A percentile compares a stretch with the other conserved stretches of the same genome.
Evolutionary conservation across 495 filamentous ascomycete genomes (phyloP).

Genomic region (Viridothelium virens): DNA sequence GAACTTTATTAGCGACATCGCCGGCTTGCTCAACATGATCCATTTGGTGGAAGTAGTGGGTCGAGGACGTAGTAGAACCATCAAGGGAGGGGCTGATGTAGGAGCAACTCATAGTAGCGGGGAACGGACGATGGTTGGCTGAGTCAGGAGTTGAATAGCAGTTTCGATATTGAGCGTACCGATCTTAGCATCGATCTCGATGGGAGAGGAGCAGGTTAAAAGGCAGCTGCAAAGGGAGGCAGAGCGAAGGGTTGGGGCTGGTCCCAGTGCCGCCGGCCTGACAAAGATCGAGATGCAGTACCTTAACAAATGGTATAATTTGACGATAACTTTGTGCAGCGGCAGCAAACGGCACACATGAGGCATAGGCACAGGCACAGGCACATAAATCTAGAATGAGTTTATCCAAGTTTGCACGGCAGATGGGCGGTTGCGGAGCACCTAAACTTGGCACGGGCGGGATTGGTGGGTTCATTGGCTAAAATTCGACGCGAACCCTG

Average conservation of each 20-base stretch:
- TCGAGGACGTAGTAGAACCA: neutral
- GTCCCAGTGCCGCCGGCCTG: too few relatives aligned
- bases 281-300: conserved; percentile 10
- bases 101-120: conserved; percentile 3
- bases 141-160: neutral
- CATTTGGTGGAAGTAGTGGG: neutral
- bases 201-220: neutral
- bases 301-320: conserved; percentile 1
- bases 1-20: conserved; percentile 59
- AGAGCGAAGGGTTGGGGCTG: neutral
- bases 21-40: conserved; percentile 41
- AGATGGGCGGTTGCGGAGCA: neutral
- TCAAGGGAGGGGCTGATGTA: conserved; percentile 8
- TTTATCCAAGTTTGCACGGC: conserved; percentile 6
- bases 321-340: conserved; percentile 7
- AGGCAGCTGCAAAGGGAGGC: neutral
- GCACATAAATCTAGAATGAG: conserved; percentile 4
- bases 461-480: neutral
- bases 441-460: neutral
- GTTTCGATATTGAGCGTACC: neutral
- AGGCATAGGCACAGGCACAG: too few relatives aligned
- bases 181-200: neutral
- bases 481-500: neutral
- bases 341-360: too few relatives aligned
- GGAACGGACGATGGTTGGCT: neutral